Evolutionary conservation across 495 filamentous ascomycete genomes (phyloP), one percentile per base, ranked within the genome.

Genomic region (Neurospora sp.): DNA sequence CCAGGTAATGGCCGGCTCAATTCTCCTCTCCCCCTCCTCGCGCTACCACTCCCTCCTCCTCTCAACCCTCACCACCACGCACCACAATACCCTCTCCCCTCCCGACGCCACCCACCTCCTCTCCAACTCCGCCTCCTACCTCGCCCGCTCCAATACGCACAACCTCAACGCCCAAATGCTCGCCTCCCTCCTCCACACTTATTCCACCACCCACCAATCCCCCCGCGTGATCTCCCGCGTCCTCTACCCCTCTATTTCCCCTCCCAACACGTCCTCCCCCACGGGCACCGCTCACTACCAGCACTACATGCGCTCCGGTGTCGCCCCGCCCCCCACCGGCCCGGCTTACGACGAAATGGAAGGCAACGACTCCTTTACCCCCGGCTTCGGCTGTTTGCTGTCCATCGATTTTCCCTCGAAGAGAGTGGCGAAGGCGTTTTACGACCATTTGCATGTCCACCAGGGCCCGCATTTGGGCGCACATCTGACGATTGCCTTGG

Each of bases 401-500:
- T 81, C 77, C 10, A 73, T 86, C n/a, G 82, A 86, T 16, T 86
- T 89, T 53, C 73, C 74, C 3, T 74, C 72, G 9, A 70, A 82
- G 1, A 77, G 70, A 7, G 35, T 73, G 0, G 77, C 82, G 0
- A 72, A 70, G 3, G 78, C 81, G 5, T 87, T 86, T 53, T 83
- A 83, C 73, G 81, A 87, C 68, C 74, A 74, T 70, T 44, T 85
- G 40, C 72, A 79, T 22, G 75, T 86, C 39, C 80, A 82, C 73
- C 76, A 80, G 18, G 83, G 84, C 9, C 85, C 85, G 2, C 84
- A 86, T 75, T 74, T 87, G 3, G 85, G 85, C 0, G 85, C 84
- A 22, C 83, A 86, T 75, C 74, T 81, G 70, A 86, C 84, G 8
- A 72, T 87, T 2, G 78, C 77, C 2, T 47, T 85, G 40, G 76